Evolutionary conservation across 2,329 filamentous ascomycete species (phyloP), one percentile per base, ranked within the genome.

Genomic region (Gnomoniopsis smithogilvyi): DNA sequence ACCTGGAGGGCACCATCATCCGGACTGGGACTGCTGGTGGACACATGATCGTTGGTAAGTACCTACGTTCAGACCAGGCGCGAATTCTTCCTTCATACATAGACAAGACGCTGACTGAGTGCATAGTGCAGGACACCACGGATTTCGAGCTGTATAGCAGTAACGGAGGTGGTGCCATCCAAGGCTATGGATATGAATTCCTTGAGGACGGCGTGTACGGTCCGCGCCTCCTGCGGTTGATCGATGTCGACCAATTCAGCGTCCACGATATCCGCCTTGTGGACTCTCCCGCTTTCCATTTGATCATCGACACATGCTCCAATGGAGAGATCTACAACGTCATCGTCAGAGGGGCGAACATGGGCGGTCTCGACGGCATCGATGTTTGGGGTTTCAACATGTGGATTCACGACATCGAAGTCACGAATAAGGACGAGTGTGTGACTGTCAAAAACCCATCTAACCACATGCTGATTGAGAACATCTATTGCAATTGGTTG

Each of bases 381-480:
- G 80, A 84, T 65, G 73, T 84, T 6, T 81, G 76, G 74, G 74
- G 76, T 12, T 76, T 68, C 34, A 83, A 84, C 59, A 77, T 84
- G 58, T 82, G 79, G 77, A 70, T 83, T 46, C 81, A 84, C 64
- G 81, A 85, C 67, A 74, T 84, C 54, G 78, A 80, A 72, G 80
- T 84, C 2, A 82, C 81, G 34, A 85, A 84, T 73, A 84, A 83
- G 68, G 80, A 85, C 64, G 82, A 85, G 64, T 84, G 81, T 64
- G 80, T 85, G 0, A 84, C 81, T 2, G 79, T 84, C 61, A 85
- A 77, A 72, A 76, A 71, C 21, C 77, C 78, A 0, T 70, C 79
- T 1, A 73, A 77, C 43, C 78, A 84, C 65, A 76, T 84, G 41
- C 71, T 83, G 21, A 69, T 84, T 34, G 81, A 84, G 61, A 81